A percentile compares a stretch with the other conserved stretches of the same genome.
Conservation (phyloP, 2,329 filamentous ascomycete species). For the Fusarium tuaranense region DNA sequence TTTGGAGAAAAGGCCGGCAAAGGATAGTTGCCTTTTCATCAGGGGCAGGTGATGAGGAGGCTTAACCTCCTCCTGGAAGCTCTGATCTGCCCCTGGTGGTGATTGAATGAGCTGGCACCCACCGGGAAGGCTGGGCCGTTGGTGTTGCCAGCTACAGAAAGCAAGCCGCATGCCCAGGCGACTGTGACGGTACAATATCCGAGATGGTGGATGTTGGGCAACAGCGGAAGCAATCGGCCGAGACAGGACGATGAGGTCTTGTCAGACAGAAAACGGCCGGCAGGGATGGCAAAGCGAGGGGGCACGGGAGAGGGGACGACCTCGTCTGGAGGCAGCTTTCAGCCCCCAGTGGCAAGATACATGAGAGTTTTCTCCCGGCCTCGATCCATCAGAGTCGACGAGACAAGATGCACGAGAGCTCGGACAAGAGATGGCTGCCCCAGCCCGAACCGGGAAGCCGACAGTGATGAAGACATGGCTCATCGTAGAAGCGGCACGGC, state of each 20-base stretch:
- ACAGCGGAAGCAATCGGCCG: constrained; percentile 21
- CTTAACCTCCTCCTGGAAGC: background rate
- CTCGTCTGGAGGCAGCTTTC: background rate
- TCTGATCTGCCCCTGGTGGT: background rate
- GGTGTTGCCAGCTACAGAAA: background rate
- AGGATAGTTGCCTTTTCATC: background rate
- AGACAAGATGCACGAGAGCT: constrained; percentile 11
- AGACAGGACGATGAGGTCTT: constrained; percentile 16
- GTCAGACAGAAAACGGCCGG: constrained; percentile 24
- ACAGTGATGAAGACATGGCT: constrained; percentile 14
- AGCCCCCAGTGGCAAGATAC: constrained; percentile 26
- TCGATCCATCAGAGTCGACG: constrained; percentile 5
- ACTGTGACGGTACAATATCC: constrained; percentile 5
- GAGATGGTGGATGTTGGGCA: constrained; percentile 8
- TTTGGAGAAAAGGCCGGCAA: constrained; percentile 20
- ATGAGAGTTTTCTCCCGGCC: constrained; percentile 8
- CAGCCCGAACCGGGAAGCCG: constrained; percentile 11
- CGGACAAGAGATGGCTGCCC: constrained; percentile 1
- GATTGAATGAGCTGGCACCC: background rate
- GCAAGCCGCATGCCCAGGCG: background rate
- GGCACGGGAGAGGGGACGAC: constrained; percentile 1
- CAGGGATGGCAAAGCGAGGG: constrained; percentile 8
- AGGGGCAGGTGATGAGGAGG: constrained; percentile 9
- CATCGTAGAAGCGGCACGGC: constrained; percentile 17
- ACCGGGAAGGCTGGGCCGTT: background rate